Base-by-base conservation (phyloP, 345 rosid genomes). In the Stellera chamaejasme region DNA sequence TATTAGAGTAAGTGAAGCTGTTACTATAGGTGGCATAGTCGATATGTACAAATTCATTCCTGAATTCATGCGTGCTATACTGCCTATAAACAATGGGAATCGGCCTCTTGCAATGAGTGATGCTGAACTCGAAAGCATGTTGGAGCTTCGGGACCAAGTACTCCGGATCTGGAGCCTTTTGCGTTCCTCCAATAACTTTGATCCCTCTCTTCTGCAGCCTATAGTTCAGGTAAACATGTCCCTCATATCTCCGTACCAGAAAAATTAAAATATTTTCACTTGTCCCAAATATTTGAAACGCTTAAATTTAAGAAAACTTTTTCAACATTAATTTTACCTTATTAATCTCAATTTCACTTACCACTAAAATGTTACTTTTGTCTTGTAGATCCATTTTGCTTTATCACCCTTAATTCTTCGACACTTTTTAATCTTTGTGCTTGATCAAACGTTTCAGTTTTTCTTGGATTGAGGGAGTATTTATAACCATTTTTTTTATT, bases 151-250 rank as follows among this genome's bases (percentile, higher is more conserved):
- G 49, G 77, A 77, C 51, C 91, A 82, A 68, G 90, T 89, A 44
- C 55, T 71, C 15, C 75, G 97, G 70, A 82, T 88, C 69, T 88
- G 99, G 99, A 65, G 75, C 43, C 95, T 81, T 56, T 69, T 88
- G 15, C 81, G 55, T 60, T 73, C 87, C 43, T 86, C 96, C 27
- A 78, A 82, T 68, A 80, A 75, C 74, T 93, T 93, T 66, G 99
- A 88, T 63, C 94, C 94, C 6, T 60, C 87, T 15, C 55, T 86
- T 52, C 60, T 88, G 77, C 96, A 74, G 60, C 99, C 97, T 45
- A 56, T 93, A 64, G 64, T 82, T 66, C 95, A 86, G 90, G 98
- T 88, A 67, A 60, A 56, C 62, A 49, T 28, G 25, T 43, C 49
- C 45, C 13, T 41, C 8, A 32, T 32, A 32, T 32, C 39, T 32